Evolutionary conservation across 768 basidiomycete genomes (phyloP).

Genomic region (Suillus subaureus): DNA sequence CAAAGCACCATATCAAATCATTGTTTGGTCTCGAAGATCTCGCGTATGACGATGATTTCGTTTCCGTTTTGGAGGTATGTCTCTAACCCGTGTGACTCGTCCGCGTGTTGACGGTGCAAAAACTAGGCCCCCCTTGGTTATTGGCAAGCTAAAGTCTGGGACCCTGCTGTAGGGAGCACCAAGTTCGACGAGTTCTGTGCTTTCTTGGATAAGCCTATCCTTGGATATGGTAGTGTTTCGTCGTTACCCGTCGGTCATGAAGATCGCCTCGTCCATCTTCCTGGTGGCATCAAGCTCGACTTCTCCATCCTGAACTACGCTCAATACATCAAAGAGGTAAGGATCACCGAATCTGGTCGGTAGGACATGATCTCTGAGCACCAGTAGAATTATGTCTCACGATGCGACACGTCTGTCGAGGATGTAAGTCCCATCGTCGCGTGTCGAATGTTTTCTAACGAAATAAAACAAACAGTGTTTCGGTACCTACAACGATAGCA

Average conservation of each 20-base stretch:
- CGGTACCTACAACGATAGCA: slow-evolving; percentile 72
- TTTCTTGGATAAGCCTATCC: slow-evolving; percentile 49
- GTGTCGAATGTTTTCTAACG: background rate
- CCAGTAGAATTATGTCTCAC: slow-evolving; percentile 52
- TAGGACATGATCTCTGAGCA: slow-evolving; percentile 1
- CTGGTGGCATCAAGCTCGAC: slow-evolving; percentile 53
- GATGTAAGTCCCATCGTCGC: slow-evolving; percentile 40
- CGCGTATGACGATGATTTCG: slow-evolving; percentile 79
- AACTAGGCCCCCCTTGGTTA: slow-evolving; percentile 58
- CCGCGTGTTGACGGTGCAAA: slow-evolving; percentile 3
- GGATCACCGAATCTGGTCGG: slow-evolving; percentile 12
- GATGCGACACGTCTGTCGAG: slow-evolving; percentile 55
- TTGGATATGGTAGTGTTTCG: slow-evolving; percentile 33
- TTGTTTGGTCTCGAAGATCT: slow-evolving; percentile 76
- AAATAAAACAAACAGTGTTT: slow-evolving; percentile 62
- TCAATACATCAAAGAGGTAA: slow-evolving; percentile 70
- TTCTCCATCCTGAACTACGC: slow-evolving; percentile 73
- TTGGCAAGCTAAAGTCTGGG: slow-evolving; percentile 92
- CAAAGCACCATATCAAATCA: slow-evolving; percentile 60
- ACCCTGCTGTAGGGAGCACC: slow-evolving; percentile 65
- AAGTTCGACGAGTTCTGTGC: slow-evolving; percentile 72
- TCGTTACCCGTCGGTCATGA: slow-evolving; percentile 50
- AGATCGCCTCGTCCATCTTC: slow-evolving; percentile 49
- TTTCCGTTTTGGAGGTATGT: slow-evolving; percentile 59
- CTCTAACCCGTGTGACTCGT: slow-evolving; percentile 22